Base-by-base conservation (phyloP, 495 filamentous ascomycete species). In the Tuber calosporum region DNA sequence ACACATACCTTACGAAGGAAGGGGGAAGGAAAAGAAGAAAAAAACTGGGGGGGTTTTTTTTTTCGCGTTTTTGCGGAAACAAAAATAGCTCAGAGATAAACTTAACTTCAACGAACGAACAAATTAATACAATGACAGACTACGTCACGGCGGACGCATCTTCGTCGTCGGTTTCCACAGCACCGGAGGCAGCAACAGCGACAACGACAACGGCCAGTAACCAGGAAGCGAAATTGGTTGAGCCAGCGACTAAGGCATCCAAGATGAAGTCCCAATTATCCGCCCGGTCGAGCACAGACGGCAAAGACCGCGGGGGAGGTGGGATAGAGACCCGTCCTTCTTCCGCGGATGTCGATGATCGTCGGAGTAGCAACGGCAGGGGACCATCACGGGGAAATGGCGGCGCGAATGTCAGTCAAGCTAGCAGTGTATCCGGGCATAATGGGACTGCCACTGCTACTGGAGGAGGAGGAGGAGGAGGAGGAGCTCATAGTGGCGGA, bases 381-480 rank as follows among this genome's bases (percentile, higher is more conserved):
- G 76, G 70, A 71, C 40, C 69, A 19, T 78, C 76, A 48, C 74
- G 76, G 58, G 76, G 76, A 26, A 71, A 75, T 62, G 53, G 53
- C 34, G 76, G 76, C 66, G 68, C 73, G 36, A 77, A 78, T 77
- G 77, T 67, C 70, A 79, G 77, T n/a, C 76, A 79, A 42, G 67
- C 77, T 19, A 75, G 77, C 26, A 79, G 77, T 30, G 77, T 79
- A 78, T 79, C 77, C 66, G 77, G 77, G 40, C 77, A 77, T 66
- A 73, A 43, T 34, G 74, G 72, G 34, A 72, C 41, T 70, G 41
- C 71, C 53, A 58, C 71, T 17, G 22, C 67, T 36, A 48, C 67
- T 30, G 74, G 69, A 4, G 71, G 62, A 7, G 75, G 72, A 36
- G 77, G 77, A 48, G 74, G 69, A 4, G 71, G 62, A 7, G 75